A percentile compares a stretch with the other conserved stretches of the same genome.
Conservation (phyloP, 2,329 filamentous ascomycete genomes). For the Paecilomyces formosus region DNA sequence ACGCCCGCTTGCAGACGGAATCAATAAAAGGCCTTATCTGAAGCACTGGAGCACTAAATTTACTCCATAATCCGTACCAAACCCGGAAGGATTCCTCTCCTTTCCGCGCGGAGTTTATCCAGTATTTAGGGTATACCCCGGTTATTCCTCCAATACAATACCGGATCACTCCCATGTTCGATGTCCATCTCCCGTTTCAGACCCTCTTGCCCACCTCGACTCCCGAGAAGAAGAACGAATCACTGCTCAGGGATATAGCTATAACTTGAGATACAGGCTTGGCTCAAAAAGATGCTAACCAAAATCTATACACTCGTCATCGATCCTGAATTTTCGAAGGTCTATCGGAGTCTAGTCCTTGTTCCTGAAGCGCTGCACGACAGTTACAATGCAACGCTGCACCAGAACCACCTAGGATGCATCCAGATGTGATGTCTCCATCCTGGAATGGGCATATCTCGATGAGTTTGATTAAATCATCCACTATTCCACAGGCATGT, state of each 20-base stretch:
- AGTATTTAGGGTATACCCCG: neutral
- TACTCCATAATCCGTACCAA: neutral
- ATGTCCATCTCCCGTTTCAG: neutral
- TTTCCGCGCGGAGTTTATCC: neutral
- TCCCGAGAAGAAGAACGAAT: neutral
- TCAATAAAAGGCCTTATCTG: neutral
- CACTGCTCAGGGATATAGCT: neutral
- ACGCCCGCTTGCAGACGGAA: neutral
- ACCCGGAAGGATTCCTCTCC: neutral
- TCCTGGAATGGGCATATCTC: neutral
- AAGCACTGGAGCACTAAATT: neutral
- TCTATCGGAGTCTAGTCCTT: neutral
- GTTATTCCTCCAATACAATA: neutral
- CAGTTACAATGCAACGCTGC: neutral
- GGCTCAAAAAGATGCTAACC: neutral
- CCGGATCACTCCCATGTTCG: neutral
- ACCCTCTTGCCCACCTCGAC: neutral
- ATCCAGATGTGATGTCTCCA: neutral
- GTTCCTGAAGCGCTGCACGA: neutral
- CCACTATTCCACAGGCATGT: neutral
- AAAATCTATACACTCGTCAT: neutral
- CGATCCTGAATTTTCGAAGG: neutral
- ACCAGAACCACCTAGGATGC: neutral
- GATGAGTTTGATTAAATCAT: too few relatives aligned
- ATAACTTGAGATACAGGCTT: too few relatives aligned